Conservation (phyloP, 2,329 filamentous ascomycete genomes). For the Trichoderma sp. region DNA sequence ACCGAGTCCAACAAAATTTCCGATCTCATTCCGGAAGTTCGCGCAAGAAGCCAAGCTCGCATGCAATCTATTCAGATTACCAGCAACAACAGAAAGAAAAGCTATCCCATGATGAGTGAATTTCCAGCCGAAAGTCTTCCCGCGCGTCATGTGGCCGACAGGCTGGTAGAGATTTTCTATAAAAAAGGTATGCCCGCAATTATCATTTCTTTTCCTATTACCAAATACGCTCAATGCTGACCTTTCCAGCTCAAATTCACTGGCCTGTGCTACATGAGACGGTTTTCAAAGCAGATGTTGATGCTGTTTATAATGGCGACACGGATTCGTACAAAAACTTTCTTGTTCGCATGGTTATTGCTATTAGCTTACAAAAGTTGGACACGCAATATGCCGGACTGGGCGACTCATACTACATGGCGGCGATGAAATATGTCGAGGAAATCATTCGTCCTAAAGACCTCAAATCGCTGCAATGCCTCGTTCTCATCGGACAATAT, state of each 20-base stretch:
- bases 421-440: slow-evolving; percentile 83
- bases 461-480: slow-evolving; percentile 85
- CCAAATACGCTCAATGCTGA: slow-evolving; percentile 27
- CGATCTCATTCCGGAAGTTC: slow-evolving; percentile 81
- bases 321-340: slow-evolving; percentile 85
- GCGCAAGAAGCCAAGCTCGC: slow-evolving; percentile 57
- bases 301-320: slow-evolving; percentile 78
- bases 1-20: slow-evolving; percentile 90
- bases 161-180: slow-evolving; percentile 82
- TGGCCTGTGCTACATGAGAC: slow-evolving; percentile 86
- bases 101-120: slow-evolving; percentile 88
- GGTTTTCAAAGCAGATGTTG: slow-evolving; percentile 73
- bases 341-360: slow-evolving; percentile 85
- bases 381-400: slow-evolving; percentile 88
- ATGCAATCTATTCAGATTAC: slow-evolving; percentile 64
- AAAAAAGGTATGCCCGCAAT: slow-evolving; percentile 67
- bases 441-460: slow-evolving; percentile 86
- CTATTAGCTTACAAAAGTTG: slow-evolving; percentile 92
- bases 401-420: slow-evolving; percentile 92
- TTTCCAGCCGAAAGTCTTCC: slow-evolving; percentile 78
- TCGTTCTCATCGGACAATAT: slow-evolving; percentile 85
- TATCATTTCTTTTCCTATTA: not conserved
- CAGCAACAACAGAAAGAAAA: slow-evolving; percentile 70
- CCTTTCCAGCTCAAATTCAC: slow-evolving; percentile 74
- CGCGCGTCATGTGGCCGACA: slow-evolving; percentile 71